A percentile compares a stretch with the other conserved stretches of the same genome.
Evolutionary conservation across 805 yeast species (phyloP).

Genomic region (Yueomyces sinensis): DNA sequence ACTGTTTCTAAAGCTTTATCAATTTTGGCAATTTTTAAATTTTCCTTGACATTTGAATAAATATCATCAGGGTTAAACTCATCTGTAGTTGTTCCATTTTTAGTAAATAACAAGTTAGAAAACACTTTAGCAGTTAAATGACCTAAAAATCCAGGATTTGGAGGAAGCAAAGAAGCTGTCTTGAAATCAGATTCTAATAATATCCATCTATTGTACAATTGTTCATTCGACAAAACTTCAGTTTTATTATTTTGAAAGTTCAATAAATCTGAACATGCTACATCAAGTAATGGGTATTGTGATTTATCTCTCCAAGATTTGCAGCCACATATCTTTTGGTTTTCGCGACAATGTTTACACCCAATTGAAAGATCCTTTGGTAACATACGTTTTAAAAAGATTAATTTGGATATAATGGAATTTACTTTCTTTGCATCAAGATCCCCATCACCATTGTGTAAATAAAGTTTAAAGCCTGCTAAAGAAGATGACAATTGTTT

Average conservation of each 20-base stretch:
- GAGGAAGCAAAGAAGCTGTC: constrained; percentile 79
- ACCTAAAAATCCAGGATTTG: constrained; percentile 90
- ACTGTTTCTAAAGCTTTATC: constrained; percentile 89
- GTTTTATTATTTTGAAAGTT: constrained; percentile 30
- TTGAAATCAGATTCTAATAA: constrained; percentile 75
- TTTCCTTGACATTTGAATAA: constrained; percentile 70
- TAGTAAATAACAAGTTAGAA: constrained; percentile 62
- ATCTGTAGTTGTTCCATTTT: constrained; percentile 68
- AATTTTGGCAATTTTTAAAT: constrained; percentile 61
- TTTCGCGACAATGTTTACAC: constrained; percentile 4
- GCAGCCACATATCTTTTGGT: constrained; percentile 3
- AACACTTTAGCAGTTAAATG: constrained; percentile 72
- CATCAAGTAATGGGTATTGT: constrained; percentile 8
- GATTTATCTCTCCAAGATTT: constrained; percentile 9
- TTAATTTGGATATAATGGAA: constrained; percentile 22
- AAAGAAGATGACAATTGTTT: constrained; percentile 15
- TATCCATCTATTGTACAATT: constrained; percentile 69
- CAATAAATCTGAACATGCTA: constrained; percentile 32
- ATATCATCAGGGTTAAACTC: constrained; percentile 72
- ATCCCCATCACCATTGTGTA: constrained; percentile 5
- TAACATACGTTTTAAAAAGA: constrained; percentile 13
- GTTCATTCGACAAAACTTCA: constrained; percentile 55
- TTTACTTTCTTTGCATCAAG: constrained; percentile 22
- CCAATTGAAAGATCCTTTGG: constrained; percentile 14
- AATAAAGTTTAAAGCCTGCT: constrained; percentile 5